Percentiles rank a stretch among this genome's conserved stretches.
phyloP scores from a whole-genome alignment of 1,284 basidiomycete genomes.

The Peniophora sp. region DNA sequence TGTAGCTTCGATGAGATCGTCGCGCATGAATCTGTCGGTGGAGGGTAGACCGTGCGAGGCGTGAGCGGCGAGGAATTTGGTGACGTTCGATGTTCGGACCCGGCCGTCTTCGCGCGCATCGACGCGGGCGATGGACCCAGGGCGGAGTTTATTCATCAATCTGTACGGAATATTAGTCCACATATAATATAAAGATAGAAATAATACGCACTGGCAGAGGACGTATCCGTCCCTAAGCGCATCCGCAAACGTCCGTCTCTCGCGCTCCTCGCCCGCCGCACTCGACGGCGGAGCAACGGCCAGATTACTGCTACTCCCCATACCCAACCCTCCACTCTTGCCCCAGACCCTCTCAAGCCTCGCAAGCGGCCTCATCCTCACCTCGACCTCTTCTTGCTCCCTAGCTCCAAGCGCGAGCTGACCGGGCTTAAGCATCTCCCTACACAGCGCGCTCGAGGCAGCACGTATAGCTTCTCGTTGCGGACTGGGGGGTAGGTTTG shows the following conservation, averaged over 20 bases:
- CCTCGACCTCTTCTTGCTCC: constrained; percentile 70
- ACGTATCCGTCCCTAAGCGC: constrained; percentile 78
- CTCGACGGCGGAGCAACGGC: constrained; percentile 22
- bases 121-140: constrained; percentile 51
- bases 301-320: constrained; percentile 35
- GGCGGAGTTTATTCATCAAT: constrained; percentile 66
- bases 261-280: constrained; percentile 61
- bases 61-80: constrained; percentile 66
- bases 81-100: constrained; percentile 57
- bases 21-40: constrained; percentile 59
- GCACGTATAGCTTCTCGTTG: constrained; percentile 56
- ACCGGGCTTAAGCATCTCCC: constrained; percentile 48
- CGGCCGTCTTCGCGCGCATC: constrained; percentile 64
- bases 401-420: constrained; percentile 40
- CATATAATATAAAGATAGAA: constrained; percentile 7
- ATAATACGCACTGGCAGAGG: constrained; percentile 71
- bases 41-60: constrained; percentile 53
- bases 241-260: constrained; percentile 63
- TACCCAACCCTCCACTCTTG: constrained; percentile 33
- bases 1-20: constrained; percentile 58
- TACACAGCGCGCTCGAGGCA: constrained; percentile 55
- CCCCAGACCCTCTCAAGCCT: constrained; percentile 71
- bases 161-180: constrained; percentile 25
- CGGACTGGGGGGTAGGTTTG: constrained; percentile 34
- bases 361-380: constrained; percentile 48